These are phyloP conservation scores for Bjerkandera adusta DNA, from an alignment of 1,284 basidiomycete genomes.

Conservation along the genomic window DNA sequence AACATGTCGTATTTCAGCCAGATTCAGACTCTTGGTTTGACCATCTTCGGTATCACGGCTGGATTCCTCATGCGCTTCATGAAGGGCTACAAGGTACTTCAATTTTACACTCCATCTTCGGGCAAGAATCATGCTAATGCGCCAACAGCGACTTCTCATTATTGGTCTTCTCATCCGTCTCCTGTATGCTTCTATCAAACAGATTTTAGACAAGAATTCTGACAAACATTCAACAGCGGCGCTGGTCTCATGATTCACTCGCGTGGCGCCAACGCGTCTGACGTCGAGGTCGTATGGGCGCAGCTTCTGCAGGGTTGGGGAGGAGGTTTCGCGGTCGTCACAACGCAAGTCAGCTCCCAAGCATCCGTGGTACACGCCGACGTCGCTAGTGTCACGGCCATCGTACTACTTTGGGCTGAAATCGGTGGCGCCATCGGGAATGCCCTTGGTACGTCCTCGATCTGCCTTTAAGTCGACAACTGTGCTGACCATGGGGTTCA, in stretches of 20 bases:
- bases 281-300: slow-evolving; percentile 37
- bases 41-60: slow-evolving; percentile 61
- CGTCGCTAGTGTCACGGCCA: slow-evolving; percentile 75
- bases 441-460: too few relatives aligned
- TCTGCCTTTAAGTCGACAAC: slow-evolving; percentile 60
- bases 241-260: slow-evolving; percentile 75
- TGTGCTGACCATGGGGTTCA: slow-evolving; percentile 29
- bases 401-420: slow-evolving; percentile 74
- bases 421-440: slow-evolving; percentile 68
- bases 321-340: slow-evolving; percentile 35
- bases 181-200: too few relatives aligned
- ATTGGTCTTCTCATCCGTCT: slow-evolving; percentile 71
- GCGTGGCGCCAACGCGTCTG: slow-evolving; percentile 57
- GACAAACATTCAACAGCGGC: slow-evolving; percentile 66
- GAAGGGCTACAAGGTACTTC: slow-evolving; percentile 60
- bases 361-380: slow-evolving; percentile 70
- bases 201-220: slow-evolving; percentile 59
- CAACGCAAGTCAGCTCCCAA: slow-evolving; percentile 72
- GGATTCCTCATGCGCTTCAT: slow-evolving; percentile 55
- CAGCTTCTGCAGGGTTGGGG: neutral
- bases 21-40: slow-evolving; percentile 59
- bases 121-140: neutral
- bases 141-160: slow-evolving; percentile 54
- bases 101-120: slow-evolving; percentile 37
- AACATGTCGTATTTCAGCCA: slow-evolving; percentile 54